phyloP scores from a whole-genome alignment of 179 eudicot genomes.

The Silene vulgaris region DNA sequence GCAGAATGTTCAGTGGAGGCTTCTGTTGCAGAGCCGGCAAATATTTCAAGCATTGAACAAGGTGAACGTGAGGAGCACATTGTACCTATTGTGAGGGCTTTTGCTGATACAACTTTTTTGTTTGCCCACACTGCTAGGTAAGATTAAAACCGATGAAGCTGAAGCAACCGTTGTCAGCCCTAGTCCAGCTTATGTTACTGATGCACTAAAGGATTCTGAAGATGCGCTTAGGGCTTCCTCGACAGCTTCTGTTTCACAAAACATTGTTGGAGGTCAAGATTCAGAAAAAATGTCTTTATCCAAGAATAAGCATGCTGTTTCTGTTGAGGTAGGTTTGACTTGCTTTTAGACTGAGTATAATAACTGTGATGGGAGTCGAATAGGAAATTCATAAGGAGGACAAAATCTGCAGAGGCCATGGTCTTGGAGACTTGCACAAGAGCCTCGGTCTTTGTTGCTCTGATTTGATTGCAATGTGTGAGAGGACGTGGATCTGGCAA shows the following conservation, averaged over 20 bases:
- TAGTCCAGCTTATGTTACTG: slow-evolving; percentile 6
- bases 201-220: slow-evolving; percentile 20
- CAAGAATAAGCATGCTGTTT: slow-evolving; percentile 22
- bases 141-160: slow-evolving; percentile 21
- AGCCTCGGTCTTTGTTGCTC: too few species aligned
- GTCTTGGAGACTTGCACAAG: background rate
- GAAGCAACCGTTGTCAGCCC: slow-evolving; percentile 16
- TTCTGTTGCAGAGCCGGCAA: slow-evolving; percentile 15
- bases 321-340: slow-evolving; percentile 25
- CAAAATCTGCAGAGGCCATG: background rate
- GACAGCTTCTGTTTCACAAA: slow-evolving; percentile 15
- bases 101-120: slow-evolving; percentile 20
- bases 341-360: background rate
- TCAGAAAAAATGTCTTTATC: slow-evolving; percentile 7
- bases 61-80: slow-evolving; percentile 13
- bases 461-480: background rate
- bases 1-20: slow-evolving; percentile 20
- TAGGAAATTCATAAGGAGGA: background rate
- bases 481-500: too few species aligned
- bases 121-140: slow-evolving; percentile 20
- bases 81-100: slow-evolving; percentile 13
- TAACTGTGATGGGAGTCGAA: too few species aligned
- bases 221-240: background rate
- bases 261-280: slow-evolving; percentile 15
- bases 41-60: slow-evolving; percentile 20